Percentiles rank a stretch among this genome's conserved stretches.
Conservation (phyloP, 352 stramenopile species). For the Globisporangium polare region DNA sequence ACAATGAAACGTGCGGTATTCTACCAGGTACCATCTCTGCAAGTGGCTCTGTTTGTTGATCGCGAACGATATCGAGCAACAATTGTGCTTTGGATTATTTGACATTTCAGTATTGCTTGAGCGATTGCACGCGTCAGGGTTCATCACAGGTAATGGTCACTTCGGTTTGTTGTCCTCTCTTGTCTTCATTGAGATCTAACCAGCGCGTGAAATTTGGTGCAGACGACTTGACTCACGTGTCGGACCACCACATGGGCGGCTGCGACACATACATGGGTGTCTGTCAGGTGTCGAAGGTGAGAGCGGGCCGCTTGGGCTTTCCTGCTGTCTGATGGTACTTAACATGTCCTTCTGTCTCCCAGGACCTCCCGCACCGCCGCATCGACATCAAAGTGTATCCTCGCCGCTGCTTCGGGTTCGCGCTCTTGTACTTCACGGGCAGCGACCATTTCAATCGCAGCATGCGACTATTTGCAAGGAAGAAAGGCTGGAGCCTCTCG, state of each 20-base stretch:
- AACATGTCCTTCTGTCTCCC: not conserved
- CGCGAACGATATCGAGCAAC: not conserved
- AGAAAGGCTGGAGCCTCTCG: conserved; percentile 75
- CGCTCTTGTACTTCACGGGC: conserved; percentile 89
- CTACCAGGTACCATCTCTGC: conserved; percentile 30
- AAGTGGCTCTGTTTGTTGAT: not conserved
- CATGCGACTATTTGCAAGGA: conserved; percentile 77
- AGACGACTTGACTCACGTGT: conserved; percentile 71
- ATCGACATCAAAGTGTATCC: conserved; percentile 89
- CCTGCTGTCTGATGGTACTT: too few relatives aligned
- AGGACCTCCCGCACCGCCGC: conserved; percentile 52
- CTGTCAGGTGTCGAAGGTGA: conserved; percentile 57
- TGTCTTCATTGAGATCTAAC: not conserved
- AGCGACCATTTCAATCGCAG: conserved; percentile 90
- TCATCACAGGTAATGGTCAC: conserved; percentile 46
- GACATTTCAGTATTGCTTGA: conserved; percentile 40
- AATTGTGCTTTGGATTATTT: not conserved
- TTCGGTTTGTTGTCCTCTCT: not conserved
- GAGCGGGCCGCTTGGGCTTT: not conserved
- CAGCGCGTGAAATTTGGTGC: not conserved
- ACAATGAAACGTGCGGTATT: conserved; percentile 62
- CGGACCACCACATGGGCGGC: conserved; percentile 41
- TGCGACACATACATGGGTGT: conserved; percentile 89
- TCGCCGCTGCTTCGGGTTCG: conserved; percentile 72
- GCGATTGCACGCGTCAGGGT: conserved; percentile 52